Conservation (phyloP, 345 rosid species). For the Lumnitzera racemosa region DNA sequence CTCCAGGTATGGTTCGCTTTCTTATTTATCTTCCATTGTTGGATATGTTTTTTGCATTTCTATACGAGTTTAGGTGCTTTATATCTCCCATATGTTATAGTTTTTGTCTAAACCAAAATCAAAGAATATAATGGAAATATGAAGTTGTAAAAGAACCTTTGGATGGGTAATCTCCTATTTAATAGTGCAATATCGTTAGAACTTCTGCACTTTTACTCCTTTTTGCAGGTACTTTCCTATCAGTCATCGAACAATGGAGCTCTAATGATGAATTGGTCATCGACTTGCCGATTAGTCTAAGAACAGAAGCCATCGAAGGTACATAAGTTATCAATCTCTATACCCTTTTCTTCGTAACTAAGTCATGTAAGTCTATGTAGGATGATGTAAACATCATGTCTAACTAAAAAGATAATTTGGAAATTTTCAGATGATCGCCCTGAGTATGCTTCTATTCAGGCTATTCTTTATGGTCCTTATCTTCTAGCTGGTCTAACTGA, state of each 20-base stretch:
- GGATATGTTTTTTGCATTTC: not conserved
- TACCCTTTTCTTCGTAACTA: not conserved
- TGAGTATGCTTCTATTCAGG: conserved; percentile 58
- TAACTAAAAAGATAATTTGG: not conserved
- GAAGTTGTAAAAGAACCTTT: too few relatives aligned
- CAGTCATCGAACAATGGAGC: conserved; percentile 49
- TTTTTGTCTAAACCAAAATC: too few relatives aligned
- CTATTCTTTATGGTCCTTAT: conserved; percentile 87
- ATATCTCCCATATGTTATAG: too few relatives aligned
- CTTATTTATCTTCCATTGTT: not conserved
- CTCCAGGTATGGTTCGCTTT: conserved; percentile 43
- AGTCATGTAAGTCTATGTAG: not conserved
- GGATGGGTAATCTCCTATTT: too few relatives aligned
- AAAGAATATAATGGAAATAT: too few relatives aligned
- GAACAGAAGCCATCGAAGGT: conserved; percentile 78
- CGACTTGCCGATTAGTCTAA: conserved; percentile 47
- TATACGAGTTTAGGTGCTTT: too few relatives aligned
- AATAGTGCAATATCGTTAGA: not conserved
- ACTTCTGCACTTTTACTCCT: not conserved
- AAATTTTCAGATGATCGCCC: conserved; percentile 60
- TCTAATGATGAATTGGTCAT: conserved; percentile 44
- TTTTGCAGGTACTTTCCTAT: conserved; percentile 51
- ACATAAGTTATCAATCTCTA: not conserved
- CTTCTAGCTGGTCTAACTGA: conserved; percentile 62
- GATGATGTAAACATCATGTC: not conserved